Evolutionary conservation across 31 red algal species (phyloP), one percentile per base, ranked within the genome.

Genomic region (Odonthalia washingtoniensis): DNA sequence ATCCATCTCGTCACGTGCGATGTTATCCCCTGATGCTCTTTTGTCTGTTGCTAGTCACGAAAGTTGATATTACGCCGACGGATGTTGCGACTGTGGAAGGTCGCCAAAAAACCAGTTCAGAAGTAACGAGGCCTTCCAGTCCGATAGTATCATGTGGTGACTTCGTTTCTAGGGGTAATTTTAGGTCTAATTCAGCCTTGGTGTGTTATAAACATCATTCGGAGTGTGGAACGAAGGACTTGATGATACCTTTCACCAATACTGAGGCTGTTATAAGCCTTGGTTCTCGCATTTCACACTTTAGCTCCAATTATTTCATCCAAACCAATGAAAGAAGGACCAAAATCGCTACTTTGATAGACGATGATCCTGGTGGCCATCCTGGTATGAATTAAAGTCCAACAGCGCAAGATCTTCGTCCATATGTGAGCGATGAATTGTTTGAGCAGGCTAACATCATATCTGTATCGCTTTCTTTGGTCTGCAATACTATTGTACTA

Each of bases 201-300:
- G 53, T 0, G 53, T 80, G 31, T 75, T 6, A 81, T 35, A 14
- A 46, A 0, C 76, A 89, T 27, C 40, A 80, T 89, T 24, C 85
- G 42, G 74, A 69, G 77, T 6, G 70, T 89, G 16, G 39, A 34
- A 32, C 87, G 63, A 32, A 83, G 63, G 36, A 14, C 1, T 32
- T 32, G 26, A 40, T 78, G 84, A 40, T 87, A 87, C 14, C 84
- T 63, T 65, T 87, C 74, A 33, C 84, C 84, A 41, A 78, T 66
- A 6, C 70, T 63, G 16, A 87, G 14, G 42, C 61, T 18, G 14
- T 12, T 26, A 41, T 87, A 63, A 24, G 76, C 45, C 43, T 87
- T 74, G 5, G 79, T 69, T 5, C 84, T 45, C 6, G 74, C 28
- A 27, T 40, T 17, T 6, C 5, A 6, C 21, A 78, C 44, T n/a